These are phyloP conservation scores for Cyclospora cayetanensis DNA, from an alignment of 169 alveolate genomes.

Conservation along the genomic window DNA sequence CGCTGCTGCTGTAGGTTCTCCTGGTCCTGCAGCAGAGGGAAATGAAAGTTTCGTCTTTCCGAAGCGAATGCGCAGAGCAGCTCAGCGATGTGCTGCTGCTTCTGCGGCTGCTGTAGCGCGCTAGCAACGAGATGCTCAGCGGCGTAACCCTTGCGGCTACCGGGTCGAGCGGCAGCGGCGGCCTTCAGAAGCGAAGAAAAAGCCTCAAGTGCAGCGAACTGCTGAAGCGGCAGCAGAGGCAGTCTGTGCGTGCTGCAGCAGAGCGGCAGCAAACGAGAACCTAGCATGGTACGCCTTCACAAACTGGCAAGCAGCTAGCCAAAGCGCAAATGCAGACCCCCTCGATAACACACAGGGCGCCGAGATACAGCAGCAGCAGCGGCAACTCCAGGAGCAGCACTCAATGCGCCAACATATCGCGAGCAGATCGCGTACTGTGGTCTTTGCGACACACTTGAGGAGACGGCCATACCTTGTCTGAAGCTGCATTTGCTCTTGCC, in stretches of 20 bases:
- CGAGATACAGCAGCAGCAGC: slow-evolving; percentile 7
- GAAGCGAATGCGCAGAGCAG: background rate
- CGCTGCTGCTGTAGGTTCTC: background rate
- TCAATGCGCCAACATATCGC: too few species aligned
- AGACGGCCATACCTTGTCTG: background rate
- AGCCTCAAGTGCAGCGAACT: slow-evolving; percentile 2
- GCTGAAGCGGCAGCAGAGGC: background rate
- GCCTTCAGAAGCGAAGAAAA: background rate
- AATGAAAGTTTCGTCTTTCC: background rate
- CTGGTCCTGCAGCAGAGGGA: background rate
- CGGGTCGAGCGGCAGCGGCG: background rate
- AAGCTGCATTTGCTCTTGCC: slow-evolving; percentile 5
- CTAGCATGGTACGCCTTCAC: background rate
- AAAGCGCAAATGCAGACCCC: too few species aligned
- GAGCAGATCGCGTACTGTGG: too few species aligned
- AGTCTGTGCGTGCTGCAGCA: background rate
- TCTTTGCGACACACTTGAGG: too few species aligned
- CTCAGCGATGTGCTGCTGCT: background rate
- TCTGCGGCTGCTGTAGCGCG: background rate
- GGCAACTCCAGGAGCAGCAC: background rate
- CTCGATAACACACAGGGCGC: too few species aligned
- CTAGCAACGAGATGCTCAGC: background rate
- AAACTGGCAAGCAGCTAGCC: too few species aligned
- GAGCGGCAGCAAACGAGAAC: background rate
- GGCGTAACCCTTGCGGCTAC: background rate